These are phyloP conservation scores for Blastobotrys attinorum DNA, from an alignment of 805 yeast species.

Conservation along the genomic window DNA sequence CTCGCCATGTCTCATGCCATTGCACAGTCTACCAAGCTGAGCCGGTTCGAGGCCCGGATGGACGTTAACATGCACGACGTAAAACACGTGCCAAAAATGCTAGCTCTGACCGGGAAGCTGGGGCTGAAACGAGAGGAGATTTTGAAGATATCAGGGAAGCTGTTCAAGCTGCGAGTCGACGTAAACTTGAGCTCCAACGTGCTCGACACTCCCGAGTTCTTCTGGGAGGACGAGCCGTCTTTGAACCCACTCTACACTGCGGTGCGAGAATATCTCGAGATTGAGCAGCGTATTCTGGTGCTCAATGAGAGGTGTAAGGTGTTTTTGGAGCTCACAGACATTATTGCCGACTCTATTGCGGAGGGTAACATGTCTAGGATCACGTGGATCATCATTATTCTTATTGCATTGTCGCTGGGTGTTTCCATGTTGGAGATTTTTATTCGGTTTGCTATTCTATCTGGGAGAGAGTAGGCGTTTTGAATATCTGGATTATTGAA, in stretches of 20 bases:
- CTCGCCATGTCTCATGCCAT: slow-evolving; percentile 92
- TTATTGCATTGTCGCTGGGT: slow-evolving; percentile 67
- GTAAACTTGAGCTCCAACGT: slow-evolving; percentile 87
- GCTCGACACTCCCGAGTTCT: slow-evolving; percentile 90
- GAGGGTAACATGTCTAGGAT: slow-evolving; percentile 88
- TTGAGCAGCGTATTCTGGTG: slow-evolving; percentile 90
- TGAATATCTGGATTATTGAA: background rate
- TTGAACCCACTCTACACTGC: slow-evolving; percentile 87
- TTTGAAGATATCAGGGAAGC: slow-evolving; percentile 78
- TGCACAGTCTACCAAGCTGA: slow-evolving; percentile 89
- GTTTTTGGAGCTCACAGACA: slow-evolving; percentile 85
- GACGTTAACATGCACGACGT: slow-evolving; percentile 75
- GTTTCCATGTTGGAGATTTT: slow-evolving; percentile 70
- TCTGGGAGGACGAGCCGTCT: slow-evolving; percentile 94
- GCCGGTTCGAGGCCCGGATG: slow-evolving; percentile 87
- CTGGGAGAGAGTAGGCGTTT: background rate
- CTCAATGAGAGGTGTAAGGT: slow-evolving; percentile 90
- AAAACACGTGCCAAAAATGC: slow-evolving; percentile 78
- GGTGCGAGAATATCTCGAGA: slow-evolving; percentile 84
- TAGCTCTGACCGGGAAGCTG: slow-evolving; percentile 82
- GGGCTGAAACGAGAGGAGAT: slow-evolving; percentile 82
- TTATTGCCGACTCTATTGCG: slow-evolving; percentile 88
- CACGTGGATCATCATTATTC: slow-evolving; percentile 80
- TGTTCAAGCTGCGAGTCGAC: slow-evolving; percentile 86
- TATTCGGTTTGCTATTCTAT: slow-evolving; percentile 38